A percentile compares a stretch with the other conserved stretches of the same genome.
Conservation (phyloP, 2,329 filamentous ascomycete species). For the Monascus ruber region DNA sequence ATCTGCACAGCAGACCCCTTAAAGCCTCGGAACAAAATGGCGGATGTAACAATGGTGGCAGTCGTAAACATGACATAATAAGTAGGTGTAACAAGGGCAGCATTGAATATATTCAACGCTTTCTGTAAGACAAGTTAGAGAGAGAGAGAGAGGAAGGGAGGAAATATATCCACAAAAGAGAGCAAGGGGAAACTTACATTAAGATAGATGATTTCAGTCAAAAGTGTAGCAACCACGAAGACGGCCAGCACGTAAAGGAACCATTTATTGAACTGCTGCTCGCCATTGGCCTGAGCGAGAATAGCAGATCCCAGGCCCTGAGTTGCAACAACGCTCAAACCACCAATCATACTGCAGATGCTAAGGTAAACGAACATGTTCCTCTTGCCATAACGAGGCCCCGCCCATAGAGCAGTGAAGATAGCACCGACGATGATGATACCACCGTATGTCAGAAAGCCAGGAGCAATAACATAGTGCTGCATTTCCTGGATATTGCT, state of each 20-base stretch:
- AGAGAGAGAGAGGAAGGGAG: conserved; percentile 2
- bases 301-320: conserved; percentile 89
- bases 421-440: conserved; percentile 64
- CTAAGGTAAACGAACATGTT: conserved; percentile 96
- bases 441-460: conserved; percentile 75
- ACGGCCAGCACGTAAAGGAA: conserved; percentile 86
- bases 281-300: conserved; percentile 70
- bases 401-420: conserved; percentile 67
- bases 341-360: conserved; percentile 90
- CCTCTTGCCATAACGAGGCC: conserved; percentile 83
- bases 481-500: conserved; percentile 87
- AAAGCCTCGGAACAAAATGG: conserved; percentile 86
- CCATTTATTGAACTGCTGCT: conserved; percentile 91
- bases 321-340: conserved; percentile 85
- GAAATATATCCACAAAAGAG: not conserved
- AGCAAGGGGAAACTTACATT: conserved; percentile 57
- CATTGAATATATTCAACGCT: conserved; percentile 95
- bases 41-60: conserved; percentile 86
- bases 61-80: conserved; percentile 99
- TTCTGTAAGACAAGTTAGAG: conserved; percentile 49
- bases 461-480: conserved; percentile 70
- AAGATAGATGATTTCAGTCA: conserved; percentile 90
- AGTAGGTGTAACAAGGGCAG: conserved; percentile 89
- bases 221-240: conserved; percentile 76
- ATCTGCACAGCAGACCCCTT: conserved; percentile 74